A percentile compares a stretch with the other conserved stretches of the same genome.
These are phyloP conservation scores for Gamsiella multidivaricata DNA, from an alignment of 192 early-diverging fungal genomes.

Conservation along the genomic window DNA sequence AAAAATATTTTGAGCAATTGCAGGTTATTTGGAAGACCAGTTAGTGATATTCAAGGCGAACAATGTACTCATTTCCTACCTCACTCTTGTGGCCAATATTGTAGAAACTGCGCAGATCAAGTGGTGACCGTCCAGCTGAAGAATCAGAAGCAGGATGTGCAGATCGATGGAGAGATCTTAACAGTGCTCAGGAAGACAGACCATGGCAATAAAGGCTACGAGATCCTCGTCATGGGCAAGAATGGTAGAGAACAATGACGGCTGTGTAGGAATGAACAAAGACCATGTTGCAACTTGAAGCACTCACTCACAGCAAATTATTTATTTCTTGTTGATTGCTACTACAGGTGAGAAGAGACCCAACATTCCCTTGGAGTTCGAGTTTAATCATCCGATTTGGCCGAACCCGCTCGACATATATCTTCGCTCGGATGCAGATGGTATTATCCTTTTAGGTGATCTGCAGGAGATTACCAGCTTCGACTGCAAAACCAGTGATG, in stretches of 20 bases:
- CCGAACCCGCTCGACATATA: neutral
- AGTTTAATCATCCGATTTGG: constrained; percentile 36
- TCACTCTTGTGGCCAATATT: neutral
- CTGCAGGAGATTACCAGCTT: constrained; percentile 17
- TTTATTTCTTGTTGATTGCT: neutral
- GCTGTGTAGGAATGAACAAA: neutral
- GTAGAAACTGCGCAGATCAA: neutral
- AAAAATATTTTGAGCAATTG: neutral
- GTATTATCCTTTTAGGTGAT: constrained; percentile 48
- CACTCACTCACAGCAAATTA: neutral
- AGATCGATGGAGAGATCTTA: constrained; percentile 38
- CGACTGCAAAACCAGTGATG: neutral
- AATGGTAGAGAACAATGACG: constrained; percentile 38
- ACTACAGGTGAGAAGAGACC: constrained; percentile 46
- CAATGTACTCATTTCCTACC: neutral
- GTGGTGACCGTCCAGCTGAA: neutral
- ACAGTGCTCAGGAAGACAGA: constrained; percentile 18
- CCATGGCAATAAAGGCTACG: constrained; percentile 13
- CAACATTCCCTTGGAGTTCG: constrained; percentile 24
- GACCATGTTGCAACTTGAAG: neutral
- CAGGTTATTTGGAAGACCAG: neutral
- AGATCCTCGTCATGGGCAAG: constrained; percentile 50
- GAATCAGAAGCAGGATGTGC: constrained; percentile 11
- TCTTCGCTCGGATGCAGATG: constrained; percentile 52
- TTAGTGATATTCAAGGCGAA: neutral